Base-by-base conservation (phyloP, 768 basidiomycete genomes). In the Rhodocollybia butyracea region DNA sequence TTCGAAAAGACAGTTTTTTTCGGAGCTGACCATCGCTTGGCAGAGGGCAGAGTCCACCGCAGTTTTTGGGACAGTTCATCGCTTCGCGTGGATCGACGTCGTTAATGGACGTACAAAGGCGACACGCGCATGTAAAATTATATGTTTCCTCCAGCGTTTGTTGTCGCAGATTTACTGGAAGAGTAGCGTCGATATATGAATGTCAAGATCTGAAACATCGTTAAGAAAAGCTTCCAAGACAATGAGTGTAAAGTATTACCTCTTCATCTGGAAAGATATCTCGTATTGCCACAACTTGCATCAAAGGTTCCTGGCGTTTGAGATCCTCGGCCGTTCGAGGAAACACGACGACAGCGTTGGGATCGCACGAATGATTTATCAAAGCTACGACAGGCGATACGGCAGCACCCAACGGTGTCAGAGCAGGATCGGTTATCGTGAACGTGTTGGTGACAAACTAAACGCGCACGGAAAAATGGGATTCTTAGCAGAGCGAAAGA, bases 381-480 rank as follows among this genome's bases (percentile, higher is more conserved):
- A 97, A 74, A 0, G 94, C 94, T 3, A 87, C 72, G 0, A 81
- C 63, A 0, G 95, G 94, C 0, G 91, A 89, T 13, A 95, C 79
- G n/a, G 88, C 84, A 2, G 86, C 85, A 5, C 96, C 96, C 32
- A 98, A 75, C 0, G 94, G 88, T 2, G 83, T 80, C 15, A 98
- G 74, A 3, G 89, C 79, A 0, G 89, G 84, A 0, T 87, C 81
- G 1, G 93, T 87, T 10, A 97, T 72, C 0, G 94, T 88, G 64
- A 98, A 90, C 0, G 96, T 88, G 66, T 99, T 99, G 6, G 91
- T 90, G 10, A 84, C 82, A 66, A 98, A 94, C 94, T 98, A 30
- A 46, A 47, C 15, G 61, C 63, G 34, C 40, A 15, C 51, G 34
- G 12, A 53, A 45, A 29, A 43, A 21, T 32, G 7, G 34, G 22